Conservation (phyloP, 805 yeast species). For the Starmerella ratchasimensis region DNA sequence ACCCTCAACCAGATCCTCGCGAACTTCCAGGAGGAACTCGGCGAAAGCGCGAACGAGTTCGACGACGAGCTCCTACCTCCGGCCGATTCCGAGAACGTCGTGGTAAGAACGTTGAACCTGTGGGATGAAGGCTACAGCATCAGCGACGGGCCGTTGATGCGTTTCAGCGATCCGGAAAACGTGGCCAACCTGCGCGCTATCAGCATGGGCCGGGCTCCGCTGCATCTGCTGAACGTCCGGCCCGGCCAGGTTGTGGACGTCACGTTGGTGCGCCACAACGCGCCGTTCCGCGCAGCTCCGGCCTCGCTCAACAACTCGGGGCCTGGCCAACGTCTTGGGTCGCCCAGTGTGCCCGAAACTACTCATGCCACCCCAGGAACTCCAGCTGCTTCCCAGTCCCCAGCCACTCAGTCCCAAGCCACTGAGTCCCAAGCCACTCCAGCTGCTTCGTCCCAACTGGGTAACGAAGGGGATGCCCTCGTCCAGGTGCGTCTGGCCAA, state of each 20-base stretch:
- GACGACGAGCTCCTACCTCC: slow-evolving; percentile 9
- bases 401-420: neutral
- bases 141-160: slow-evolving; percentile 73
- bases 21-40: neutral
- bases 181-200: slow-evolving; percentile 62
- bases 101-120: slow-evolving; percentile 70
- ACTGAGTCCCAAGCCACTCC: neutral
- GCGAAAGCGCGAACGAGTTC: slow-evolving; percentile 2
- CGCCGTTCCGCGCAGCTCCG: slow-evolving; percentile 59
- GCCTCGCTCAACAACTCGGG: slow-evolving; percentile 59
- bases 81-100: slow-evolving; percentile 29
- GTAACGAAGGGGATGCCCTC: slow-evolving; percentile 44
- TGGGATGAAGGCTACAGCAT: slow-evolving; percentile 96
- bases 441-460: slow-evolving; percentile 10
- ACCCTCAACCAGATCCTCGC: too few relatives aligned
- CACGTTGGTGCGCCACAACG: slow-evolving; percentile 68
- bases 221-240: slow-evolving; percentile 64
- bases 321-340: slow-evolving; percentile 52
- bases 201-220: slow-evolving; percentile 83
- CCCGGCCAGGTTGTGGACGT: slow-evolving; percentile 92
- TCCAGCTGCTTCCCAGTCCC: neutral
- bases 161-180: slow-evolving; percentile 90
- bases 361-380: too few relatives aligned
- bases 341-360: neutral
- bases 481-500: slow-evolving; percentile 76